Evolutionary conservation across 495 filamentous ascomycete species (phyloP), one percentile per base, ranked within the genome.

Genomic region (Thermochaetoides thermophila): DNA sequence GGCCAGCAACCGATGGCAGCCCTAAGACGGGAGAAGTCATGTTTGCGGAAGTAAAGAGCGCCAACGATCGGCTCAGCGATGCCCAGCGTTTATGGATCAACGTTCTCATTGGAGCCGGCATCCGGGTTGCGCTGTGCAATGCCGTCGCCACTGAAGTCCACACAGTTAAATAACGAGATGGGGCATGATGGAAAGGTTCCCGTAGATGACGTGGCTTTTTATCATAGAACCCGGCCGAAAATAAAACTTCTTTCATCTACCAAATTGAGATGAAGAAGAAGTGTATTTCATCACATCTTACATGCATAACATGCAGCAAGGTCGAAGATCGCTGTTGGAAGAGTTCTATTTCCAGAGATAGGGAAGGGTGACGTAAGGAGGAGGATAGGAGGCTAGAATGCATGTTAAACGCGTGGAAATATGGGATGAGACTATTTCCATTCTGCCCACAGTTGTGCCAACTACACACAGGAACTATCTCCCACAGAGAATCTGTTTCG

Each of bases 61-160:
- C 84, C 59, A 95, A 94, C 61, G 89, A 97, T 64, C 73, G 84
- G 20, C 63, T 97, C 49, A 94, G 87, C 57, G 89, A 97, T 66
- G 91, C 85, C 21, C 89, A 97, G 58, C 67, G 89, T 42, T 62
- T 97, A 24, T 97, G 89, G 89, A 94, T 95, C 45, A 81, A 95
- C 65, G 84, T 95, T 2, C 59, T 97, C 30, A 74, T 72, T 4
- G 75, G 76, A 2, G 84, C 85, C 3, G 85, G 87, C 1, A 68
- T 97, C 9, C 67, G 60, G 43, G 86, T 96, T 17, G 84, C 93
- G 53, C 55, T 96, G 35, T 94, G 85, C 57, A 76, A 86, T 63
- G 86, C 82, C 6, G 71, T 84, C 50, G 82, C 85, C 24, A 77
- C 60, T 53, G 78, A 92, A 52, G 52, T 64, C n/a, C 52, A 51